phyloP scores from a whole-genome alignment of 768 basidiomycete species.

The Suillus americanus region DNA sequence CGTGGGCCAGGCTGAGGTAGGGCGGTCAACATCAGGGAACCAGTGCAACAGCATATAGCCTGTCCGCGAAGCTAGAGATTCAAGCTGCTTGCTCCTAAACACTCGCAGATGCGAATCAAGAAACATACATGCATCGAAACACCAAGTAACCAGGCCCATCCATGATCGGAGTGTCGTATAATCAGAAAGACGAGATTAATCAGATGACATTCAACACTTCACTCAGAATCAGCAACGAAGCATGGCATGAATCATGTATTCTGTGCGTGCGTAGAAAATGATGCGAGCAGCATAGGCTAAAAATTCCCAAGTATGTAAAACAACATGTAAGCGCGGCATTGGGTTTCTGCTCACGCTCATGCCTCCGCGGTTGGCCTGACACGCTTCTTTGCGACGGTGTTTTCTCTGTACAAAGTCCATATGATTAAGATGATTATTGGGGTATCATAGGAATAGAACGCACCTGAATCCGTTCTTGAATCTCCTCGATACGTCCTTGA shows the following conservation, averaged over 20 bases:
- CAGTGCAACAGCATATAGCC: background rate
- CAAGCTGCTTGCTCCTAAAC: background rate
- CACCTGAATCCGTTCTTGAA: constrained; percentile 99
- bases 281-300: constrained; percentile 10
- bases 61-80: background rate
- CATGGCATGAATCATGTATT: constrained; percentile 21
- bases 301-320: constrained; percentile 16
- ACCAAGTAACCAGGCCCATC: background rate
- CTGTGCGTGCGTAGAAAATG: constrained; percentile 7
- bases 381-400: constrained; percentile 88
- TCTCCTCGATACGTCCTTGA: constrained; percentile 88
- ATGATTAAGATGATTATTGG: background rate
- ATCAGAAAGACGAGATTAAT: background rate
- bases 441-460: constrained; percentile 15
- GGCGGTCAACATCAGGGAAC: background rate
- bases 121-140: background rate
- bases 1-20: too few species aligned
- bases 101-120: background rate
- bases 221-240: background rate
- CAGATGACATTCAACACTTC: background rate
- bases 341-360: constrained; percentile 33
- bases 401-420: constrained; percentile 61
- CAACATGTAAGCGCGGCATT: constrained; percentile 2
- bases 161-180: background rate
- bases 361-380: constrained; percentile 54